Evolutionary conservation across 345 rosid species (phyloP), one percentile per base, ranked within the genome.

Genomic region (Linum trigynum): DNA sequence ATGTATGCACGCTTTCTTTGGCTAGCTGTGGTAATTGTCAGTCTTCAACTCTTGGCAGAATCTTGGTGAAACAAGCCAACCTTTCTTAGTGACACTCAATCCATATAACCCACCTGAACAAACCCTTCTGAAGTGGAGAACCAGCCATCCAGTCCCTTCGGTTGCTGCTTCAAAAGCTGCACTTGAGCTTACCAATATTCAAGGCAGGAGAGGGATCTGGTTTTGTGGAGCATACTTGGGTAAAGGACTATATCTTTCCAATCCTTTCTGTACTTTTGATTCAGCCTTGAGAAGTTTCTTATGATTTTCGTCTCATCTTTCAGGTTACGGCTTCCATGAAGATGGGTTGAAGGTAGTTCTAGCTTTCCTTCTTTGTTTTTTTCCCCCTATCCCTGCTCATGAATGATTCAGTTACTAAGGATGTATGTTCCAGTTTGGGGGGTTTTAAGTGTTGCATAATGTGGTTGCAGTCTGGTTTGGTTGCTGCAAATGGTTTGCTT

Each of bases 241-340:
- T 89, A 23, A 17, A 12, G 35, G 16, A 38, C 39, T 58, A 58
- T 9, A 12, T 16, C 7, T 36, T 23, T 5, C 8, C 35, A 12
- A 7, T 12, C 37, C 11, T n/a, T 12, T 15, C 39, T 12, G 4
- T 38, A 23, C 64, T 61, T 38, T 37, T 61, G 65, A 62, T 40
- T 14, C 39, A 60, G 11, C 53, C 11, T 48, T 48, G 53, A 23
- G 32, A 48, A 48, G 53, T 48, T 4, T 48, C 53, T 48, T 48
- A 48, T 48, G 53, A 48, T 9, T 48, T 15, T 48, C 14, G 14
- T 48, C 9, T 48, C 68, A 6, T 62, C 42, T 78, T 76, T 78
- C 86, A 90, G 98, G 98, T 55, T 88, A 90, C 73, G 99, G 97
- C 69, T 92, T 90, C 78, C 99, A 90, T 74, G 97, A 92, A 78